phyloP scores from a whole-genome alignment of 441 rosid genomes.

The Gossypium lobatum region DNA sequence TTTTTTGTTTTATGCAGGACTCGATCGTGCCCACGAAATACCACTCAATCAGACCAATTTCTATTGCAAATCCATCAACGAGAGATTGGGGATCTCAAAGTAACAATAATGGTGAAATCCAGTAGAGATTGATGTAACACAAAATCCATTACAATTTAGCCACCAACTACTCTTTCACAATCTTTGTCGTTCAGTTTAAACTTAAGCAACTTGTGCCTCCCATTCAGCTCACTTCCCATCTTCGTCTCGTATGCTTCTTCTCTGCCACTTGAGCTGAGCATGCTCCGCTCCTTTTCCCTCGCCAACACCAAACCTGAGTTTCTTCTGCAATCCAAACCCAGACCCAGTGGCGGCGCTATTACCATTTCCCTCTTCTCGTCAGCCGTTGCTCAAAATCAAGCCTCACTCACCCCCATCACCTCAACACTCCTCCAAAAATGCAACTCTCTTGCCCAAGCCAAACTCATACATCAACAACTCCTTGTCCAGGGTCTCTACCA shows the following conservation, averaged over 20 bases:
- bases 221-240: not conserved
- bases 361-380: conserved; percentile 3
- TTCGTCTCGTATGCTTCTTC: not conserved
- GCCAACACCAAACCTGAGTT: not conserved
- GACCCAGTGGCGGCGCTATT: not conserved
- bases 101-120: too few relatives aligned
- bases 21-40: too few relatives aligned
- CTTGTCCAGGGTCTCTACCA: conserved; percentile 38
- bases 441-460: conserved; percentile 47
- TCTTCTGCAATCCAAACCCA: not conserved
- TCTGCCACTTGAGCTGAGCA: not conserved
- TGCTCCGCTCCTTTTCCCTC: not conserved
- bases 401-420: conserved; percentile 12
- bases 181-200: too few relatives aligned
- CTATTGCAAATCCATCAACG: too few relatives aligned
- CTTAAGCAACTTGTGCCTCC: too few relatives aligned
- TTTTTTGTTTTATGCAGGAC: too few relatives aligned
- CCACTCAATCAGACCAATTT: too few relatives aligned
- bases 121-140: too few relatives aligned
- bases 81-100: too few relatives aligned
- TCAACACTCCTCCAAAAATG: conserved; percentile 53
- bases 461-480: conserved; percentile 62
- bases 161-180: too few relatives aligned
- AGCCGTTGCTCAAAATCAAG: not conserved
- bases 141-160: too few relatives aligned